Evolutionary conservation across 176 grass and related monocot genomes (phyloP).

Genomic region (Stipa capillata): DNA sequence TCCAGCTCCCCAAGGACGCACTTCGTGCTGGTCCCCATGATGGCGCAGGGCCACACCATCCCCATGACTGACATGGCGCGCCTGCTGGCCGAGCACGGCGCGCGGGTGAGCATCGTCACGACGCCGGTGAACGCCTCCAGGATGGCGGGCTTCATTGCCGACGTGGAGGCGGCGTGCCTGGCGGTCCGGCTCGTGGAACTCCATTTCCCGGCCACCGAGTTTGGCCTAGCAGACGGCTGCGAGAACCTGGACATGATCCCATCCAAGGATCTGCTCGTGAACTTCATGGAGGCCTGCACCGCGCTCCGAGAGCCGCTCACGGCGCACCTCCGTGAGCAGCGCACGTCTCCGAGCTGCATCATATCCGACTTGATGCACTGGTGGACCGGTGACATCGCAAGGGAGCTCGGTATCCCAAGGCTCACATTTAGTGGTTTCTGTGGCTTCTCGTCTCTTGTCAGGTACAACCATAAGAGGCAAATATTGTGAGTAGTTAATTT

Average conservation of each 20-base stretch:
- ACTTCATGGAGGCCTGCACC: slow-evolving; percentile 35
- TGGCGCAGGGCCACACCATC: slow-evolving; percentile 65
- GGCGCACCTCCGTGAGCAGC: slow-evolving; percentile 22
- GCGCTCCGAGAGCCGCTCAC: slow-evolving; percentile 40
- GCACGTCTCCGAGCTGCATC: slow-evolving; percentile 44
- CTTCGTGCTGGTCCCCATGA: slow-evolving; percentile 44
- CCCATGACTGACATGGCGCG: slow-evolving; percentile 62
- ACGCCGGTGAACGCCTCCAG: slow-evolving; percentile 49
- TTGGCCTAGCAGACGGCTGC: slow-evolving; percentile 46
- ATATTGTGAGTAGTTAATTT: neutral
- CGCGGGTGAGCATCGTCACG: slow-evolving; percentile 53
- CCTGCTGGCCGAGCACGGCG: slow-evolving; percentile 46
- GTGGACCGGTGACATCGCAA: slow-evolving; percentile 50
- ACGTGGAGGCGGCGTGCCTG: neutral
- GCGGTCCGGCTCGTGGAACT: slow-evolving; percentile 36
- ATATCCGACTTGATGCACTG: slow-evolving; percentile 40
- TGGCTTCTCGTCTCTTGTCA: slow-evolving; percentile 38
- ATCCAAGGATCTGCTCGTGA: neutral
- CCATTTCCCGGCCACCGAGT: slow-evolving; percentile 37
- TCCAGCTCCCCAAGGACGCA: neutral
- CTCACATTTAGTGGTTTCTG: slow-evolving; percentile 42
- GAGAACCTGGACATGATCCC: slow-evolving; percentile 50
- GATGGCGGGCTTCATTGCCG: slow-evolving; percentile 7
- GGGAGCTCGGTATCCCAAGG: slow-evolving; percentile 49
- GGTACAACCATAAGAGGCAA: neutral